Evolutionary conservation across 305 asterid genomes (phyloP).

Genomic region (Fraxinus sp.): DNA sequence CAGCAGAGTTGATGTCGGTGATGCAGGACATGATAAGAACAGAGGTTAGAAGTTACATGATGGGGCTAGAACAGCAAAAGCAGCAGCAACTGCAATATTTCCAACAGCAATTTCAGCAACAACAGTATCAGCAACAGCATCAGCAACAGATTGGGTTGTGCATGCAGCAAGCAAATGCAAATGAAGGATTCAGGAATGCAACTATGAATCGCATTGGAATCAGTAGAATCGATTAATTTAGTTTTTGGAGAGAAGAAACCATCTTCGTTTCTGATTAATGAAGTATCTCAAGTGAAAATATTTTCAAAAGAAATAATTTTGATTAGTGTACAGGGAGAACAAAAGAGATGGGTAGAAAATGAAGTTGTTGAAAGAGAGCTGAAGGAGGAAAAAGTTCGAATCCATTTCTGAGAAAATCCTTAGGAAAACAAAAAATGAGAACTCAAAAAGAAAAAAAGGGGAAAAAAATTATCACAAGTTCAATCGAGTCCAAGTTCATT

Average conservation of each 20-base stretch:
- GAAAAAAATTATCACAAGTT: neutral
- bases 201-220: slow-evolving; percentile 63
- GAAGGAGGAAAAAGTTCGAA: slow-evolving; percentile 1
- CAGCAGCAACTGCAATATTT: slow-evolving; percentile 26
- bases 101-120: slow-evolving; percentile 19
- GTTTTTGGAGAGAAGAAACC: neutral
- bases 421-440: slow-evolving; percentile 21
- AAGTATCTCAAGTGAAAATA: neutral
- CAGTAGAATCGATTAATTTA: slow-evolving; percentile 52
- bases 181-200: slow-evolving; percentile 59
- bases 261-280: neutral
- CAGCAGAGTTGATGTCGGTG: slow-evolving; percentile 63
- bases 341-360: neutral
- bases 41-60: slow-evolving; percentile 82
- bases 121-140: slow-evolving; percentile 7
- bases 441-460: neutral
- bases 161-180: slow-evolving; percentile 53
- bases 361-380: neutral
- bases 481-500: neutral
- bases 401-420: neutral
- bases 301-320: no score
- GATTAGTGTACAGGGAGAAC: neutral
- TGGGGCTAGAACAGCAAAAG: slow-evolving; percentile 50
- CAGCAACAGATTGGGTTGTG: slow-evolving; percentile 49
- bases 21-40: slow-evolving; percentile 83